A percentile compares a stretch with the other conserved stretches of the same genome.
These are phyloP conservation scores for Aspergillus felis DNA, from an alignment of 2,329 filamentous ascomycete genomes.

Conservation along the genomic window DNA sequence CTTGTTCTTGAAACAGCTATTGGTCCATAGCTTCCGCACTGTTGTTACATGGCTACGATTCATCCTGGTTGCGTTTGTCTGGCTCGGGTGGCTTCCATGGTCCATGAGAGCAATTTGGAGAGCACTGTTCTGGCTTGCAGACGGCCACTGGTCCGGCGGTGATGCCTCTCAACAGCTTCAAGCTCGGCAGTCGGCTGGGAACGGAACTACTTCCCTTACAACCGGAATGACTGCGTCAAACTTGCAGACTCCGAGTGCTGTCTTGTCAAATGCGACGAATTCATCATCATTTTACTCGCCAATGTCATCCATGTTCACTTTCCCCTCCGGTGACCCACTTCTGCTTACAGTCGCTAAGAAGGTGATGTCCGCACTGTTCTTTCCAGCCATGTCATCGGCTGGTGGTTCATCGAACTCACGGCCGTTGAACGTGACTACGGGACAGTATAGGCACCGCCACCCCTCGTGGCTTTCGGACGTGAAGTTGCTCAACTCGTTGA, in stretches of 20 bases:
- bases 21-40: conserved; percentile 67
- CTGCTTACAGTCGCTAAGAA: conserved; percentile 46
- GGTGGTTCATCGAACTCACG: conserved; percentile 23
- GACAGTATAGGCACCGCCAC: conserved; percentile 32
- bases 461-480: conserved; percentile 57
- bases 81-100: conserved; percentile 85
- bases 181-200: conserved; percentile 21
- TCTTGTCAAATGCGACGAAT: conserved; percentile 20
- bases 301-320: conserved; percentile 39
- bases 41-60: conserved; percentile 75
- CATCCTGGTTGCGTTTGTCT: conserved; percentile 74
- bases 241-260: conserved; percentile 21
- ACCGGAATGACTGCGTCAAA: conserved; percentile 18
- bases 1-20: conserved; percentile 75
- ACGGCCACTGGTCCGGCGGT: conserved; percentile 60
- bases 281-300: conserved; percentile 32
- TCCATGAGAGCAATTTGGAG: conserved; percentile 90
- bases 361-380: conserved; percentile 34
- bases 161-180: conserved; percentile 20
- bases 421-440: conserved; percentile 23
- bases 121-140: conserved; percentile 89
- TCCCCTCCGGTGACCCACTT: conserved; percentile 42
- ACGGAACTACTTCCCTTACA: conserved; percentile 22
- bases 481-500: conserved; percentile 53
- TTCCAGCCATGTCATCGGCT: conserved; percentile 26